Conservation (phyloP, 495 filamentous ascomycete species). For the Xylaria curta region DNA sequence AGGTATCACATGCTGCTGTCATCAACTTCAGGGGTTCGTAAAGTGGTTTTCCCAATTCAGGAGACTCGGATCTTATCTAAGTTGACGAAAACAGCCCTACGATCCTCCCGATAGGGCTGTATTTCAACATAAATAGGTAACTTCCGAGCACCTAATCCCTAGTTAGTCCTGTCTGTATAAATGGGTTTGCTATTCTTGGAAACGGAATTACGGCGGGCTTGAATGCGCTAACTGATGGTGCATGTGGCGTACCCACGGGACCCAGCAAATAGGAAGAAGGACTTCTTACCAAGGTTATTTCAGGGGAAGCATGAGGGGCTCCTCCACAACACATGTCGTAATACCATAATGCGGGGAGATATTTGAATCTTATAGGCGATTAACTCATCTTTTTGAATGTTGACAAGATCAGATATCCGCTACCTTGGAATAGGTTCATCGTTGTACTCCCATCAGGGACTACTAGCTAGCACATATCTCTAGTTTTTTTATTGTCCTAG, state of each 20-base stretch:
- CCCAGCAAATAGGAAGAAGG: background rate
- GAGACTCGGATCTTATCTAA: background rate
- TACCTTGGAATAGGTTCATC: background rate
- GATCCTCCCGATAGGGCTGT: no score
- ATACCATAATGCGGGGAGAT: background rate
- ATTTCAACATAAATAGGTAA: background rate
- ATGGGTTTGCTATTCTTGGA: background rate
- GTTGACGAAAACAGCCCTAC: no score
- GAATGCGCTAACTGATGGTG: background rate
- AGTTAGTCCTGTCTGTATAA: background rate
- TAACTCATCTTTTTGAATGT: background rate
- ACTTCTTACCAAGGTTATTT: slow-evolving; percentile 2
- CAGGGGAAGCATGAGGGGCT: background rate
- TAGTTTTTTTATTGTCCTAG: background rate
- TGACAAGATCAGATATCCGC: background rate
- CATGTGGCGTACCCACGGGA: background rate
- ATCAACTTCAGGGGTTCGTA: background rate
- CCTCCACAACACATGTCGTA: background rate
- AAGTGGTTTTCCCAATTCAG: background rate
- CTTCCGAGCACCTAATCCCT: background rate
- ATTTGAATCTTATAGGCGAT: background rate
- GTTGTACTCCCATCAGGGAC: background rate
- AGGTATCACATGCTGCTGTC: background rate
- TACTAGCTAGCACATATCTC: background rate
- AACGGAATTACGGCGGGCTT: background rate